phyloP scores from a whole-genome alignment of 2,329 filamentous ascomycete genomes.

The Trichoderma simmonsii region DNA sequence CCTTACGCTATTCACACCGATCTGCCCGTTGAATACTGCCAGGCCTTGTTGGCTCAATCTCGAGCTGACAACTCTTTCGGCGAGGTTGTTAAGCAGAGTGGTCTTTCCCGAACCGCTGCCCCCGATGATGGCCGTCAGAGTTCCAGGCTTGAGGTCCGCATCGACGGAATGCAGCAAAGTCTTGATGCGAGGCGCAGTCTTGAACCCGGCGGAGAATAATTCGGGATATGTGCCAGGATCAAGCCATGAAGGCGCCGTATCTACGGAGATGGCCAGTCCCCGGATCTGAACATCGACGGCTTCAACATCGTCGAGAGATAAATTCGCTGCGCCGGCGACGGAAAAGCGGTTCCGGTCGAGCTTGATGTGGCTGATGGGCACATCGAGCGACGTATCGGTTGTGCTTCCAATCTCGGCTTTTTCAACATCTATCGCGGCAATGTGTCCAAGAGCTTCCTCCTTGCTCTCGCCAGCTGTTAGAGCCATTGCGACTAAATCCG shows the following conservation, averaged over 20 bases:
- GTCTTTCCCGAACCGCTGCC: conserved; percentile 73
- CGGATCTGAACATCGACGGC: conserved; percentile 54
- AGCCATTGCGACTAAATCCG: not conserved
- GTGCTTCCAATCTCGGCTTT: conserved; percentile 35
- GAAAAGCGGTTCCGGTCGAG: conserved; percentile 27
- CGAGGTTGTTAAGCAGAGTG: conserved; percentile 67
- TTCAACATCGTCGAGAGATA: conserved; percentile 52
- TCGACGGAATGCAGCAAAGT: conserved; percentile 61
- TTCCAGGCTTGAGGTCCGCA: conserved; percentile 62
- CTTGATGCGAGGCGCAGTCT: conserved; percentile 41
- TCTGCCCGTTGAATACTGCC: conserved; percentile 59
- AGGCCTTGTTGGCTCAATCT: conserved; percentile 51
- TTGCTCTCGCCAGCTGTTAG: not conserved
- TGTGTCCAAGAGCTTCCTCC: not conserved
- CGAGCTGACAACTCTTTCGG: conserved; percentile 61
- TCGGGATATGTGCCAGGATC: conserved; percentile 47
- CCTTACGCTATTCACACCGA: conserved; percentile 52
- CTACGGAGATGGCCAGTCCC: conserved; percentile 53
- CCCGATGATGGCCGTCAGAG: conserved; percentile 71
- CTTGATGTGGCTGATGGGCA: conserved; percentile 17
- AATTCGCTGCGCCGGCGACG: conserved; percentile 34
- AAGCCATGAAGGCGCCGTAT: conserved; percentile 54
- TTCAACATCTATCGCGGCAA: conserved; percentile 26
- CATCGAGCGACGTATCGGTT: conserved; percentile 31
- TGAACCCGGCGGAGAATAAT: conserved; percentile 37